Evolutionary conservation across 176 grass and related monocot genomes (phyloP).

Genomic region (Chrysopogon serrulatus): DNA sequence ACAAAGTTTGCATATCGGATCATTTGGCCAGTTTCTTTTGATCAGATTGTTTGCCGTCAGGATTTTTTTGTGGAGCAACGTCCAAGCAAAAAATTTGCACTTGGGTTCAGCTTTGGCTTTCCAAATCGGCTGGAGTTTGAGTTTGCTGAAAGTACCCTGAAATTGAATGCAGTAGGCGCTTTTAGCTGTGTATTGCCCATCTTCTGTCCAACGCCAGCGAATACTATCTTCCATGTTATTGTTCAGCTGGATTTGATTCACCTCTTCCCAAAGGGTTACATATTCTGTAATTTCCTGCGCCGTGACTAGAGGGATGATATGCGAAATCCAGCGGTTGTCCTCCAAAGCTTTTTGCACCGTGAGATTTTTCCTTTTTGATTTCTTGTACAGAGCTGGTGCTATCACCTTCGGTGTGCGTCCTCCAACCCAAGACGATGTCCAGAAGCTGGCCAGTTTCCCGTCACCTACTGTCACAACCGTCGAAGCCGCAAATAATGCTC

Average conservation of each 20-base stretch:
- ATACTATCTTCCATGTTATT: fast-evolving
- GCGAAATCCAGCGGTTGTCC: fast-evolving
- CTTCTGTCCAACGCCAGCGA: fast-evolving
- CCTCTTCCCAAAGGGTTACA: fast-evolving
- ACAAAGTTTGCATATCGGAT: too few relatives aligned
- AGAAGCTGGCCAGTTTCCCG: background rate
- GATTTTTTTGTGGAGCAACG: too few relatives aligned
- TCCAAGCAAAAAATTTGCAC: too few relatives aligned
- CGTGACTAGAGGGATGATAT: fast-evolving
- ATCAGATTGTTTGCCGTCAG: too few relatives aligned
- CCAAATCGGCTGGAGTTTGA: background rate
- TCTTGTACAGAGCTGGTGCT: background rate
- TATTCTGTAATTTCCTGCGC: fast-evolving
- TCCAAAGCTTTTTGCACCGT: fast-evolving
- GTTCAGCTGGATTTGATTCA: fast-evolving
- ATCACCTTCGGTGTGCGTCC: fast-evolving
- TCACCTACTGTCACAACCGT: fast-evolving
- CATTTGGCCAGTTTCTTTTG: too few relatives aligned
- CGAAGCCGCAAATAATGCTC: fast-evolving
- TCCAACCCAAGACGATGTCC: background rate
- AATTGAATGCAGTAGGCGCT: too few relatives aligned
- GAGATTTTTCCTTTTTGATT: background rate
- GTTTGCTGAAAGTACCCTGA: too few relatives aligned
- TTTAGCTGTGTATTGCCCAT: background rate
- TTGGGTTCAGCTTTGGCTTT: too few relatives aligned